Evolutionary conservation across 2,329 filamentous ascomycete species (phyloP).

Genomic region (Ophiostoma ulmi): DNA sequence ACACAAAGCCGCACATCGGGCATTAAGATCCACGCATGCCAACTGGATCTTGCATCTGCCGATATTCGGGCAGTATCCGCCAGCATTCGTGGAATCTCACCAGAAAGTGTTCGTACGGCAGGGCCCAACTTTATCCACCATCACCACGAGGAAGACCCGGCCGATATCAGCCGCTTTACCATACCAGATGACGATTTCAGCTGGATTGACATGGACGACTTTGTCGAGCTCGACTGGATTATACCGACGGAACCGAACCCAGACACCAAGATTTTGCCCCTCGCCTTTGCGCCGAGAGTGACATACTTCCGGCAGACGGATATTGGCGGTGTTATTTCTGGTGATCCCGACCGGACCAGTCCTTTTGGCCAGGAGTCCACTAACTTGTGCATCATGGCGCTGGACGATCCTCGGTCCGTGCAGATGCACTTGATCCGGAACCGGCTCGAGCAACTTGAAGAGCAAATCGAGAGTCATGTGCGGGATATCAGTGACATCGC

Average conservation of each 20-base stretch:
- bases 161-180: conserved; percentile 79
- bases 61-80: conserved; percentile 93
- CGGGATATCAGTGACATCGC: conserved; percentile 71
- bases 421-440: conserved; percentile 80
- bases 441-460: conserved; percentile 70
- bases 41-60: conserved; percentile 84
- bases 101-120: conserved; percentile 63
- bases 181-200: conserved; percentile 93
- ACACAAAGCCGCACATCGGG: conserved; percentile 77
- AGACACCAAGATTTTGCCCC: conserved; percentile 86
- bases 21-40: conserved; percentile 93
- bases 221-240: conserved; percentile 96
- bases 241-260: conserved; percentile 84
- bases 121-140: conserved; percentile 49
- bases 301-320: conserved; percentile 98
- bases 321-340: conserved; percentile 71
- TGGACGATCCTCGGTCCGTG: conserved; percentile 80
- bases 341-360: conserved; percentile 77
- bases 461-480: conserved; percentile 71
- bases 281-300: conserved; percentile 88
- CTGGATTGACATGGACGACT: conserved; percentile 99
- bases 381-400: conserved; percentile 91
- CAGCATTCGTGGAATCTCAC: conserved; percentile 73
- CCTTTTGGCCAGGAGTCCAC: conserved; percentile 90
- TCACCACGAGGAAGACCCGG: conserved; percentile 50